Base-by-base conservation (phyloP, 2,329 filamentous ascomycete species). In the Xylariomycetidae sp. region DNA sequence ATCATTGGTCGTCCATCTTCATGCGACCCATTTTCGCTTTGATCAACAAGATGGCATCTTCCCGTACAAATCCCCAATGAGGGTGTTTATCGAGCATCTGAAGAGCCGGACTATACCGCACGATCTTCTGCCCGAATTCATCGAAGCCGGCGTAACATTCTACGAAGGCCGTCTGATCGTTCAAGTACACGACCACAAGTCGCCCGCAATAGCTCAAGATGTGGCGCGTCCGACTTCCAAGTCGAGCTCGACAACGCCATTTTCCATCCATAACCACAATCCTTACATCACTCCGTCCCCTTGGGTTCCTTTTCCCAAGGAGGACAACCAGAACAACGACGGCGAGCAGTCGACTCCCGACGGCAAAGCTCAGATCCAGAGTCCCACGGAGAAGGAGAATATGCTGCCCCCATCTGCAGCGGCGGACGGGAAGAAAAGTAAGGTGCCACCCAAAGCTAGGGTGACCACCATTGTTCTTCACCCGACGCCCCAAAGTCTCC, bases 131-230 rank as follows among this genome's bases (percentile, higher is more conserved):
- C 79, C 84, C 30, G 83, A 90, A 46, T 77, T 98, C 34, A 72
- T 80, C 17, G 72, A 78, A 30, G 70, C 71, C 13, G 78, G 80
- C 14, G 83, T 95, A 11, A 72, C 74, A 8, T 97, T 95, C 56
- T 98, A 97, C 57, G 89, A 97, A 59, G 88, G 85, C 19, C 95
- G 90, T 54, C 73, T 98, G 37, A 97, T 98, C 47, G 88, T 98
- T 22, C 83, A 94, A 58, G 69, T 97, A n/a, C 77, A 94, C 51
- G 87, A 97, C 56, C 86, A 95, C 64, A 86, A 85, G 51, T 79
- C 82, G 1, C 67, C 67, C 26, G 70, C 72, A 29, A 71, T 73
- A 41, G 66, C 72, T 46, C 80, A 87, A 53, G 78, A 75, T 46
- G 69, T 68, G 48, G 64, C 66, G 36, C 72, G 67, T 31, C 69